Conservation (phyloP, 2,329 filamentous ascomycete species). For the Amauroascus niger region DNA sequence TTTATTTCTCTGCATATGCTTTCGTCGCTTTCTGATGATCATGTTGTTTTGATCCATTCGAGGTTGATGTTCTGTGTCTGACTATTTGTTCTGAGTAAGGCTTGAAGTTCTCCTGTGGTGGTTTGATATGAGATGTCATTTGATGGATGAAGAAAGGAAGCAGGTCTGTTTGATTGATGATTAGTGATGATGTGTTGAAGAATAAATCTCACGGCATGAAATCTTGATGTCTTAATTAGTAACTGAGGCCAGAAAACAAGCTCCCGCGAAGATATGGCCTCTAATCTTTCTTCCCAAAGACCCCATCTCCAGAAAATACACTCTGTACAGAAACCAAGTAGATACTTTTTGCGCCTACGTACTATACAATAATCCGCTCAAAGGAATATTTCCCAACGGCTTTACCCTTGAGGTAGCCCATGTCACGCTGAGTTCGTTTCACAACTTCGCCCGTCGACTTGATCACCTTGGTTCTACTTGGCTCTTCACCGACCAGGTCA, state of each 20-base stretch:
- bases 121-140: neutral
- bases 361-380: constrained; percentile 61
- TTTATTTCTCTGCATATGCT: neutral
- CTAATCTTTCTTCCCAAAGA: neutral
- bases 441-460: constrained; percentile 63
- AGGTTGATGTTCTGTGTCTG: neutral
- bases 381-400: constrained; percentile 74
- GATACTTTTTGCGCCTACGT: constrained; percentile 13
- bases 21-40: neutral
- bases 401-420: constrained; percentile 66
- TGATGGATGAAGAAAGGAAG: neutral
- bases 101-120: neutral
- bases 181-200: neutral
- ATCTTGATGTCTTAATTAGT: neutral
- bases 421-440: constrained; percentile 60
- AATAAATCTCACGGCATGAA: neutral
- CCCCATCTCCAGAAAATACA: neutral
- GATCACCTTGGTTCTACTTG: constrained; percentile 39
- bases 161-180: neutral
- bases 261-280: neutral
- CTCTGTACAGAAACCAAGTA: neutral
- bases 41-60: neutral
- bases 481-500: constrained; percentile 40
- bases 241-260: neutral
- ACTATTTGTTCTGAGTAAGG: neutral